A percentile compares a stretch with the other conserved stretches of the same genome.
Conservation (phyloP, 2,329 filamentous ascomycete genomes). For the Colletotrichum sp. region DNA sequence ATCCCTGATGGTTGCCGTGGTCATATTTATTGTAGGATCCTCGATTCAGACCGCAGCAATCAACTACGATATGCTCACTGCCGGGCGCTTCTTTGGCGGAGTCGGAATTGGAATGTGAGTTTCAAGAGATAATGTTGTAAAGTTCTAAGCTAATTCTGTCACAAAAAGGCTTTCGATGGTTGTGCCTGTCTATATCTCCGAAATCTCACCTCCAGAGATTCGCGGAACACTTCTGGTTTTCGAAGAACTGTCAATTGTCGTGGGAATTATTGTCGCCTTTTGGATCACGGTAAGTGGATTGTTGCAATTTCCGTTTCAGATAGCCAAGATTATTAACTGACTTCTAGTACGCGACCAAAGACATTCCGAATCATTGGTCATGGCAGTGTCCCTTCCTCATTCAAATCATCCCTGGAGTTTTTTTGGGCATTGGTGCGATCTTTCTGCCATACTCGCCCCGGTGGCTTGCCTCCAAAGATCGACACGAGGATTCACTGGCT, state of each 20-base stretch:
- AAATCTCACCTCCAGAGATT: not conserved
- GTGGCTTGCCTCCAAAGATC: not conserved
- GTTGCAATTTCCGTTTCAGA: fast-evolving
- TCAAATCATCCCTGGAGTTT: not conserved
- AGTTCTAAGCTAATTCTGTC: not conserved
- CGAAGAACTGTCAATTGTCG: slow-evolving; percentile 54
- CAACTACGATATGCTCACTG: slow-evolving; percentile 29
- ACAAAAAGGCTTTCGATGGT: not conserved
- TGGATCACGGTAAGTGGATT: slow-evolving; percentile 46
- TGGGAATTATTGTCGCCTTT: slow-evolving; percentile 56
- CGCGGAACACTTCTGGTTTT: slow-evolving; percentile 45
- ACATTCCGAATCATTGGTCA: slow-evolving; percentile 40
- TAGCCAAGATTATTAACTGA: not conserved
- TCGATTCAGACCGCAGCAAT: slow-evolving; percentile 36
- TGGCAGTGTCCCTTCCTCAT: not conserved
- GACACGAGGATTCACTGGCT: slow-evolving; percentile 41
- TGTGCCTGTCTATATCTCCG: not conserved
- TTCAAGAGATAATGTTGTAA: not conserved
- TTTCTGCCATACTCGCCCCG: not conserved
- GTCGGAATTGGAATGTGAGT: not conserved
- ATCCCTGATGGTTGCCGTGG: slow-evolving; percentile 40
- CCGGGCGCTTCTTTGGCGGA: not conserved
- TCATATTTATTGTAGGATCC: slow-evolving; percentile 46
- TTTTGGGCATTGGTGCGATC: not conserved
- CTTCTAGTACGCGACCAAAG: slow-evolving; percentile 47